Base-by-base conservation (phyloP, 768 basidiomycete species). In the Baorangia bicolor region DNA sequence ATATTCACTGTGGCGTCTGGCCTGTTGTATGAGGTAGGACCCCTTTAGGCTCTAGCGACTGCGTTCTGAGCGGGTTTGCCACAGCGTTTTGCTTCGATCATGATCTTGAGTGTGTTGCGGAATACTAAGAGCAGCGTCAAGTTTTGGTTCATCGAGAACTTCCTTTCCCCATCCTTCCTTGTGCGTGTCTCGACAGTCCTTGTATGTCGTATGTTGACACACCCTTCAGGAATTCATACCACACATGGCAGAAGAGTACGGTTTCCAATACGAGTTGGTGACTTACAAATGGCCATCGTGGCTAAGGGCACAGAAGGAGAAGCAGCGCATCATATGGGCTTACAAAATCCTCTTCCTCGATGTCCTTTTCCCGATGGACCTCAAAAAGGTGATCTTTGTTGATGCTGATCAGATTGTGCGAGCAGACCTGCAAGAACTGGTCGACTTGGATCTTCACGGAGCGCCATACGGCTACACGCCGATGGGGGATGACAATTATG, bases 71-170 rank as follows among this genome's bases (percentile, higher is more conserved):
- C 9, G 13, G 21, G 43, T 37, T 39, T 38, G 9, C 21, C 40
- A 60, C 52, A 98, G 94, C 87, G 97, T 16, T 98, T 99, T 73
- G 94, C 87, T 0, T 93, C 92, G 10, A 98, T 99, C 75, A 99
- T 98, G 97, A 92, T 98, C 53, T 78, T 98, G 34, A 96, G 94
- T 62, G 97, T 99, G 31, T 78, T 98, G 60, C 87, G 87, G 38
- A 96, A 98, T 67, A 98, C 97, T 18, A 86, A 94, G 20, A 90
- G 88, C 65, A 89, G 85, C 27, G 95, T 99, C 72, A 99, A 99
- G 71, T 99, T 98, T 75, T 98, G 97, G 97, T 98, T 98, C 74
- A 98, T 99, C 60, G 92, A 97, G 70, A 98, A 99, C 75, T 99
- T 99, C 82, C 81, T 98, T 14, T 98, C 96, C 0, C 97, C 96